Conservation (phyloP, 2,329 filamentous ascomycete species). For the Ophiostoma tasmaniense region DNA sequence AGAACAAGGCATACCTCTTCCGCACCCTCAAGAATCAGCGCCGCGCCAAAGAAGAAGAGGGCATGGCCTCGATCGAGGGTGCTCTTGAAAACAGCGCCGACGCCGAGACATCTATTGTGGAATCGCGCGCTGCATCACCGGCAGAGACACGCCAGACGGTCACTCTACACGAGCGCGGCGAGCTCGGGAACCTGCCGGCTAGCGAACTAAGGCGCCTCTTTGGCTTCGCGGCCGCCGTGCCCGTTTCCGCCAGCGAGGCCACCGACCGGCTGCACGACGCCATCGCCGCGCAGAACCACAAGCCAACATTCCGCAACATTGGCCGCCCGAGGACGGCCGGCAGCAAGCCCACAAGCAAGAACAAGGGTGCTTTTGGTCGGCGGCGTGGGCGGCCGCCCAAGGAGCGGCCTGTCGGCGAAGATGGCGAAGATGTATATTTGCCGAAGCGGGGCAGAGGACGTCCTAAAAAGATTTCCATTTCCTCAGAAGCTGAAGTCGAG, state of each 20-base stretch:
- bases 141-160: neutral
- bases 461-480: neutral
- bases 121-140: neutral
- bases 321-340: neutral
- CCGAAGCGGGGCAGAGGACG: slow-evolving; percentile 6
- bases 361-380: neutral
- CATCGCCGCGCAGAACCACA: neutral
- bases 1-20: slow-evolving; percentile 36
- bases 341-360: neutral
- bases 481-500: neutral
- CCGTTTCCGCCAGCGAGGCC: neutral
- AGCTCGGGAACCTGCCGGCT: neutral
- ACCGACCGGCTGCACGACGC: neutral
- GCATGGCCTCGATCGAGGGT: neutral
- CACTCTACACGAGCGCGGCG: neutral
- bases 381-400: slow-evolving; percentile 8
- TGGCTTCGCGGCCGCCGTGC: neutral
- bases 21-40: slow-evolving; percentile 12
- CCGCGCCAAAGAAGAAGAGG: neutral
- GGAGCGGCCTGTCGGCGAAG: neutral
- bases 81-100: neutral
- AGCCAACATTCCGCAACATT: neutral
- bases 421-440: neutral
- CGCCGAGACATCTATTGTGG: neutral
- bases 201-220: neutral